Evolutionary conservation across 2,329 filamentous ascomycete genomes (phyloP), one percentile per base, ranked within the genome.

Genomic region (Xylariaceae sp.): DNA sequence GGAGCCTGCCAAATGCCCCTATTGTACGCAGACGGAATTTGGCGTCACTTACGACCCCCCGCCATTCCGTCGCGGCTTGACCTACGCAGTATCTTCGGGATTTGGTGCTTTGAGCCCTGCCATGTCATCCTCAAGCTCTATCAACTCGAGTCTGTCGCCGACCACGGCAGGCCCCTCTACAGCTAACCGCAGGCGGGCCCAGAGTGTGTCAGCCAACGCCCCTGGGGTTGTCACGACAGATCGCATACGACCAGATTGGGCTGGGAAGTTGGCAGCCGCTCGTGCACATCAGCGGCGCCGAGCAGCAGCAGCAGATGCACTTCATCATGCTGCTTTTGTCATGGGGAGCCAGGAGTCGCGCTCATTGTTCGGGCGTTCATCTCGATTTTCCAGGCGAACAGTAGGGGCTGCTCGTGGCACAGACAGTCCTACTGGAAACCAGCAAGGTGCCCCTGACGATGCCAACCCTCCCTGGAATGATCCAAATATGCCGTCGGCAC

Each of bases 11-110:
- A 84, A 87, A 19, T 99, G 94, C 67, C 94, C 94, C 0, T 99
- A 97, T 70, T 99, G 94, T 70, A 90, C 94, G 46, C 90, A 94
- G 61, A 85, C 90, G 1, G 93, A 99, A 59, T 97, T 97, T 66
- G 94, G 94, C 43, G 88, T 99, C n/a, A 96, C 90, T 0, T 99
- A 97, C 69, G 85, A 93, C 5, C 81, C 91, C 12, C 94, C 94
- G 2, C 85, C 89, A 0, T 97, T 97, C 74, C 86, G 91, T 19
- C 81, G 92, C 57, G 94, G 94, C 1, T 73, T 99, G 31, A 76
- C 82, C 1, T 93, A 93, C 67, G 79, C 83, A 1, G 73, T 79
- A 1, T 63, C 67, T 18, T 65, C 74, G 18, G 66, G 74, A 46
- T 58, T 74, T 17, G 77, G 78, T 42, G 73, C 77, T 14, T 70